These are phyloP conservation scores for Hippophae tibetana DNA, from an alignment of 306 rosid species.

Conservation along the genomic window DNA sequence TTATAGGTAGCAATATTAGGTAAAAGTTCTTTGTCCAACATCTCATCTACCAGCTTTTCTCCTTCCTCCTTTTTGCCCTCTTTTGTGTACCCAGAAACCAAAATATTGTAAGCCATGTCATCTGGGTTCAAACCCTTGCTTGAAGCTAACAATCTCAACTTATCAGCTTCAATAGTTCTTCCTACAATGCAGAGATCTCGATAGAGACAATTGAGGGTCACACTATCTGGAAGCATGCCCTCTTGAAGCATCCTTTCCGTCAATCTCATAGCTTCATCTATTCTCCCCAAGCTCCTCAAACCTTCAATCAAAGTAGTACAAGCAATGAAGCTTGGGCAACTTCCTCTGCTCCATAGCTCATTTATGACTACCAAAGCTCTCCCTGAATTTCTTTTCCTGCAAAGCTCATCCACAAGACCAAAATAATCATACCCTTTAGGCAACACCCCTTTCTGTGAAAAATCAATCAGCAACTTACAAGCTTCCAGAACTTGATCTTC, in stretches of 20 bases:
- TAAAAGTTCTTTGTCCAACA: slow-evolving; percentile 66
- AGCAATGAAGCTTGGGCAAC: slow-evolving; percentile 57
- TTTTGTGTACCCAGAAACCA: slow-evolving; percentile 46
- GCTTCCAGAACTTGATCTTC: slow-evolving; percentile 37
- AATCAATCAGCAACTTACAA: slow-evolving; percentile 45
- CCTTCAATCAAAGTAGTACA: slow-evolving; percentile 64
- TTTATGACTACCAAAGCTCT: slow-evolving; percentile 44
- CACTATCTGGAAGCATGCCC: slow-evolving; percentile 45
- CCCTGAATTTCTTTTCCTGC: slow-evolving; percentile 32
- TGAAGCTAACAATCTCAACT: slow-evolving; percentile 47
- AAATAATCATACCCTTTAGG: slow-evolving; percentile 62
- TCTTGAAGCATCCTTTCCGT: slow-evolving; percentile 60
- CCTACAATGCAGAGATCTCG: slow-evolving; percentile 41
- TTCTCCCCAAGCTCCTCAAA: slow-evolving; percentile 41
- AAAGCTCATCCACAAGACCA: slow-evolving; percentile 45
- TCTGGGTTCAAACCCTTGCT: slow-evolving; percentile 59
- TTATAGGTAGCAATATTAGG: slow-evolving; percentile 67
- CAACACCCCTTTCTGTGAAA: slow-evolving; percentile 42
- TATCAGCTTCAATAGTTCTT: slow-evolving; percentile 58
- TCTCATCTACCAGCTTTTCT: slow-evolving; percentile 55
- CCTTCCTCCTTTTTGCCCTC: slow-evolving; percentile 47
- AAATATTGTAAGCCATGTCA: slow-evolving; percentile 36
- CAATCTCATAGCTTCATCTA: slow-evolving; percentile 33
- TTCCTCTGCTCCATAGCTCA: slow-evolving; percentile 57
- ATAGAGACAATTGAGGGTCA: slow-evolving; percentile 65